phyloP scores from a whole-genome alignment of 108 stramenopile genomes.

The Aureococcus anophagefferens region DNA sequence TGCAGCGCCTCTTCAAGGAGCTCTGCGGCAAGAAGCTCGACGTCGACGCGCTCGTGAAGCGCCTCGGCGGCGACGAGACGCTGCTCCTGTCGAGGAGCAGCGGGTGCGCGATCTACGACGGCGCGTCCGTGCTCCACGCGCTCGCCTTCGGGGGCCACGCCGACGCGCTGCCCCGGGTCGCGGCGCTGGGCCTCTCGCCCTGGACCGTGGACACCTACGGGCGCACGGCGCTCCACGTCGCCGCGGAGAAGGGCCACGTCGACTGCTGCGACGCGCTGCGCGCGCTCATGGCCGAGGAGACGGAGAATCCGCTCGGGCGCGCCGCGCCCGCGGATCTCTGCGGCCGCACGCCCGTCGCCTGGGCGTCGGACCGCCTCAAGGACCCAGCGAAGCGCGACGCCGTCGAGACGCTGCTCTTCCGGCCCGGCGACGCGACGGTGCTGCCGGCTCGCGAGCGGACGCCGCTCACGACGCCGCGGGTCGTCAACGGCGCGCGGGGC shows the following conservation, averaged over 20 bases:
- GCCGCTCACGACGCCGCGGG: background rate
- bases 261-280: constrained; percentile 47
- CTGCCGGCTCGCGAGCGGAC: constrained; percentile 9
- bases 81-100: background rate
- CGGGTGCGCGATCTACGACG: background rate
- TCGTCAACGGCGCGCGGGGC: background rate
- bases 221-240: constrained; percentile 68
- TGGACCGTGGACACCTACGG: constrained; percentile 46
- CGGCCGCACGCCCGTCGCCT: constrained; percentile 56
- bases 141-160: background rate
- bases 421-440: constrained; percentile 48
- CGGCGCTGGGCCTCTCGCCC: background rate
- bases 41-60: background rate
- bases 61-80: background rate
- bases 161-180: background rate
- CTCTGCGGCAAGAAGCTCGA: background rate
- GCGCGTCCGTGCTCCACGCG: constrained; percentile 1
- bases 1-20: background rate
- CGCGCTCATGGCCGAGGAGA: constrained; percentile 10
- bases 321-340: constrained; percentile 47
- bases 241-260: constrained; percentile 48
- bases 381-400: constrained; percentile 36
- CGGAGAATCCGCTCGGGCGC: constrained; percentile 16
- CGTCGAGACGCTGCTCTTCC: constrained; percentile 46
- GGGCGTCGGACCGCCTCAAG: constrained; percentile 44